Evolutionary conservation across 2,329 filamentous ascomycete genomes (phyloP), one percentile per base, ranked within the genome.

Genomic region (Meredithiella fracta): DNA sequence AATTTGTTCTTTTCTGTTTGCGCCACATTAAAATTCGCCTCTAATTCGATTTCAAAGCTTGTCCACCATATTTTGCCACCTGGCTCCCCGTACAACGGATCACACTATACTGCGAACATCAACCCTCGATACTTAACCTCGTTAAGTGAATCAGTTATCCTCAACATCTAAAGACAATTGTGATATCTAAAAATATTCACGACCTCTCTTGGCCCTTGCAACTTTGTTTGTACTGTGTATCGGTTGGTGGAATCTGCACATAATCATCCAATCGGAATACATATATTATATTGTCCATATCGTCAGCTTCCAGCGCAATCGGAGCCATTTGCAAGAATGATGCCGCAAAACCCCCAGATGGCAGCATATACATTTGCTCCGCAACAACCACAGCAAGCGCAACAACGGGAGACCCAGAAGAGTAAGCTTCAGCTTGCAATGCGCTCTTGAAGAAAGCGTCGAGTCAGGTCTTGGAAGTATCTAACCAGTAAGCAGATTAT

Each of bases 311-410:
- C 29, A 34, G 11, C 5, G 29, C 11, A 34, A 5, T 5, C 11
- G 11, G 40, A 22, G 20, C 8, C 8, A n/a, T 20, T 22, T 8
- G 11, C 20, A 3, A 44, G 20, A 65, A 72, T 84, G 61, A 69
- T 85, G 66, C 81, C 81, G 37, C 82, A 85, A 66, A 82, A 74
- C 65, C 73, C 77, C 49, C 78, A 81, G 65, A 82, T 89, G 79
- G 82, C 83, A 67, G 80, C 78, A 64, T 91, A 88, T 69, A 79
- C 82, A 47, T 90, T 90, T 70, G 80, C 82, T 67, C 82, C 85
- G 62, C 73, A 73, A 60, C 70, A 74, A 53, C 74, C 66, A 57
- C 67, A 68, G 47, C 70, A 70, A 38, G 55, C 70, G 54, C 70
- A 77, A 71, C 65, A 47, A 38, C 52, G 57, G 34, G 57, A 59